Evolutionary conservation across 305 asterid species (phyloP).

Genomic region (Rubia tinctorum): DNA sequence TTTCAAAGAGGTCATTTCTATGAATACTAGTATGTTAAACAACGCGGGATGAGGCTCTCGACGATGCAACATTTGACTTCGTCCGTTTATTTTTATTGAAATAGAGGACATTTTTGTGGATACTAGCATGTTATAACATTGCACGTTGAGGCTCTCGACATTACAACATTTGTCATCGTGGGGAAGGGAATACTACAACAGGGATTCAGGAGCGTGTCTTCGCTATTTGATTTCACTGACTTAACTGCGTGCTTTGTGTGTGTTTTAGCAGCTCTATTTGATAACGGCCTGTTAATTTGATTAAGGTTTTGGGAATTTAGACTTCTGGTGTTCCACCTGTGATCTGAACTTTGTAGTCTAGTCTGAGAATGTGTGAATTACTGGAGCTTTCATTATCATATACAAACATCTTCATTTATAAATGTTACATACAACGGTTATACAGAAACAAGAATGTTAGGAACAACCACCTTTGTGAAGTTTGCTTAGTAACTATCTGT

Average conservation of each 20-base stretch:
- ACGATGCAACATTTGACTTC: too few species aligned
- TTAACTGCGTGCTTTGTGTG: too few species aligned
- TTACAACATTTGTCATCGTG: too few species aligned
- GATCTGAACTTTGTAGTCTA: background rate
- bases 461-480: background rate
- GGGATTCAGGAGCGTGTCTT: too few species aligned
- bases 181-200: too few species aligned
- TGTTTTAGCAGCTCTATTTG: too few species aligned
- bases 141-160: too few species aligned
- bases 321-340: background rate
- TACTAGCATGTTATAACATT: background rate
- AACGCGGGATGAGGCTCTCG: background rate
- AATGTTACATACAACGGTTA: background rate
- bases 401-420: constrained; percentile 4
- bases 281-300: too few species aligned
- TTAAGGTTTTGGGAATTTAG: background rate
- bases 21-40: background rate
- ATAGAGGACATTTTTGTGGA: background rate
- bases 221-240: too few species aligned
- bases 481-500: background rate
- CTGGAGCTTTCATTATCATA: background rate
- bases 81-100: background rate
- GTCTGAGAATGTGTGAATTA: background rate
- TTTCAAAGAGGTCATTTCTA: background rate
- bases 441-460: constrained; percentile 5